Conservation (phyloP, 306 rosid species). For the Styphnolobium japonicum region DNA sequence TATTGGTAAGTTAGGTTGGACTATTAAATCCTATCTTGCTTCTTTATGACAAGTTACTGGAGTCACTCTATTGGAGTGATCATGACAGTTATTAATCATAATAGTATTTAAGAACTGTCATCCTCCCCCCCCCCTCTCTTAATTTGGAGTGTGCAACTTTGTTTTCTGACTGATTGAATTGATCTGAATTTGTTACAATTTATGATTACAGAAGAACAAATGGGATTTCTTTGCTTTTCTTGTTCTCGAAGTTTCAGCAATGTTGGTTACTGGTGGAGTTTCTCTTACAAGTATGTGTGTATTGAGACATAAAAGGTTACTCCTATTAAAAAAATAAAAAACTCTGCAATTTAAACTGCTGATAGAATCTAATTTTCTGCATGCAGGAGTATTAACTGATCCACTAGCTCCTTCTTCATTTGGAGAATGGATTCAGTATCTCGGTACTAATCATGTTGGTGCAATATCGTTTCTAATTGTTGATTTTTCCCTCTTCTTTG, state of each 20-base stretch:
- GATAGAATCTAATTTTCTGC: slow-evolving; percentile 25
- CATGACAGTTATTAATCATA: slow-evolving; percentile 2
- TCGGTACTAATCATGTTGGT: slow-evolving; percentile 60
- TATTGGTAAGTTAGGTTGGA: background rate
- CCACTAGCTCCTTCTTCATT: slow-evolving; percentile 75
- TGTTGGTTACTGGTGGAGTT: slow-evolving; percentile 87
- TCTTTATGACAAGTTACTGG: background rate
- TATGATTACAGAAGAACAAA: slow-evolving; percentile 80
- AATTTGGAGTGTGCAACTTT: slow-evolving; percentile 16
- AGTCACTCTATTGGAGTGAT: too few species aligned
- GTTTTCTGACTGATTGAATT: slow-evolving; percentile 2
- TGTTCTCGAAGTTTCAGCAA: slow-evolving; percentile 79
- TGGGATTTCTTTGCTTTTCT: slow-evolving; percentile 92
- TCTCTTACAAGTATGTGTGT: slow-evolving; percentile 70
- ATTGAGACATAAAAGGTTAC: slow-evolving; percentile 15
- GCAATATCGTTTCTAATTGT: slow-evolving; percentile 78
- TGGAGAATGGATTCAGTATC: slow-evolving; percentile 76
- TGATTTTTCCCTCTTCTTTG: slow-evolving; percentile 81
- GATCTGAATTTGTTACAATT: slow-evolving; percentile 13
- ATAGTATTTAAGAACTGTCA: background rate
- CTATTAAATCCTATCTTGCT: slow-evolving; percentile 12
- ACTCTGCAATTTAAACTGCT: slow-evolving; percentile 26
- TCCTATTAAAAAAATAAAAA: too few species aligned
- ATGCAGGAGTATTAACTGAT: slow-evolving; percentile 71
- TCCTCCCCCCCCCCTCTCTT: background rate